Percentiles rank a stretch among this genome's conserved stretches.
phyloP scores from a whole-genome alignment of 306 rosid species.

The Gillenia trifoliata region DNA sequence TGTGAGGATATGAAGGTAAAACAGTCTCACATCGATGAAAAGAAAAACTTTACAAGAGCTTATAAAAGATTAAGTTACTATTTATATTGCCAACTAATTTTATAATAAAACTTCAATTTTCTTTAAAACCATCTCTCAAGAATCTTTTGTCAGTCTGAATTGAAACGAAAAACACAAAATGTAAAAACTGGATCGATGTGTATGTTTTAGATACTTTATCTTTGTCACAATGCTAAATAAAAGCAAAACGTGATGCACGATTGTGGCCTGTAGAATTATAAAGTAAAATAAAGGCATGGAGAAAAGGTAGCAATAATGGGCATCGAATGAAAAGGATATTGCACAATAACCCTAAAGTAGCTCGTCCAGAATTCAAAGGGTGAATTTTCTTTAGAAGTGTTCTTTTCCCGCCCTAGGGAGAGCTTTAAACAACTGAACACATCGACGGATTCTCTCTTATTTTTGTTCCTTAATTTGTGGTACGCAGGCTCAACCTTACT shows the following conservation, averaged over 20 bases:
- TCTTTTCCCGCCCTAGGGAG: no score
- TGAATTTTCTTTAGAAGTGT: no score
- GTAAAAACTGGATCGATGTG: neutral
- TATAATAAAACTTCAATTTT: no score
- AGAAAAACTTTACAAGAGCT: no score
- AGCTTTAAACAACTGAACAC: neutral
- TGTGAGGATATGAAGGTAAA: no score
- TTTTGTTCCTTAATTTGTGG: neutral
- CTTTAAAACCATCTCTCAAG: neutral
- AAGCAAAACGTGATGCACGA: constrained; percentile 19
- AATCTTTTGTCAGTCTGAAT: neutral
- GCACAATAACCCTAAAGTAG: no score
- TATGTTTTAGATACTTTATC: neutral
- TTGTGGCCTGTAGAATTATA: neutral
- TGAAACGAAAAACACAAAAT: neutral
- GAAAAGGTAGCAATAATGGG: neutral
- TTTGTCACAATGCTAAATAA: neutral
- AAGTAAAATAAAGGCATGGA: neutral
- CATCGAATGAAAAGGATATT: neutral
- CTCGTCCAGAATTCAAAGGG: no score
- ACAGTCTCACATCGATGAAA: no score
- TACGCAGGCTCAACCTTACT: neutral
- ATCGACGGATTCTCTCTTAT: neutral
- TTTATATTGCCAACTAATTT: no score
- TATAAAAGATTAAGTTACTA: no score